These are phyloP conservation scores for Fusarium temperatum DNA, from an alignment of 2,329 filamentous ascomycete species.

Conservation along the genomic window DNA sequence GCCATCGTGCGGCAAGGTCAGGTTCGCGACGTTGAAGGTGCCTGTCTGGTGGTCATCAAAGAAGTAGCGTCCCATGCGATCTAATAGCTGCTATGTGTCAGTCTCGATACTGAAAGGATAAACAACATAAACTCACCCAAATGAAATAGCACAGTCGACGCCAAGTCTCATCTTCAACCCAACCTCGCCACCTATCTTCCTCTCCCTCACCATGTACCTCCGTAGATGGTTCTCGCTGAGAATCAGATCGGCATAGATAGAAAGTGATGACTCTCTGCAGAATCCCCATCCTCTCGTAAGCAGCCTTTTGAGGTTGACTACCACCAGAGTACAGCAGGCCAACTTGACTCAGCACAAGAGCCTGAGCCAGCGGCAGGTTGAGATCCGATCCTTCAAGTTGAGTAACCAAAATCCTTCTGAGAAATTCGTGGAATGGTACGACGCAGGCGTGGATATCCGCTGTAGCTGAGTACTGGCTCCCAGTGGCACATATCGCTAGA, in stretches of 20 bases:
- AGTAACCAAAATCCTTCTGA: constrained; percentile 21
- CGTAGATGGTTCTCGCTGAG: too few relatives aligned
- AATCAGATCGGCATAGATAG: neutral
- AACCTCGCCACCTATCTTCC: neutral
- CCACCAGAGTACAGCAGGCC: constrained; percentile 5
- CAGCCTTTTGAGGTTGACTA: neutral
- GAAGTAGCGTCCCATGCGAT: constrained; percentile 3
- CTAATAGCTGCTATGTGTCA: neutral
- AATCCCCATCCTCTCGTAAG: neutral
- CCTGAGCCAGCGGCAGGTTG: neutral
- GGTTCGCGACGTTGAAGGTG: neutral
- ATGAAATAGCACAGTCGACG: constrained; percentile 17
- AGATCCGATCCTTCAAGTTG: neutral
- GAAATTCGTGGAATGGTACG: constrained; percentile 37
- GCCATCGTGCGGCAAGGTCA: constrained; percentile 12
- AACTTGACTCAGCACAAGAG: constrained; percentile 28
- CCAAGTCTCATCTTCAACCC: constrained; percentile 4
- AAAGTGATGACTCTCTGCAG: neutral
- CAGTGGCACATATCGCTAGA: constrained; percentile 35
- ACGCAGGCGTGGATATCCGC: constrained; percentile 33
- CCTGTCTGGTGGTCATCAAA: neutral
- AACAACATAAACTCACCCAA: neutral
- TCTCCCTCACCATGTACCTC: neutral
- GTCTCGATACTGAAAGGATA: rapidly evolving
- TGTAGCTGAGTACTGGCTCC: constrained; percentile 38